Conservation (phyloP, 257 asterid species). For the Forsythia suspensa region DNA sequence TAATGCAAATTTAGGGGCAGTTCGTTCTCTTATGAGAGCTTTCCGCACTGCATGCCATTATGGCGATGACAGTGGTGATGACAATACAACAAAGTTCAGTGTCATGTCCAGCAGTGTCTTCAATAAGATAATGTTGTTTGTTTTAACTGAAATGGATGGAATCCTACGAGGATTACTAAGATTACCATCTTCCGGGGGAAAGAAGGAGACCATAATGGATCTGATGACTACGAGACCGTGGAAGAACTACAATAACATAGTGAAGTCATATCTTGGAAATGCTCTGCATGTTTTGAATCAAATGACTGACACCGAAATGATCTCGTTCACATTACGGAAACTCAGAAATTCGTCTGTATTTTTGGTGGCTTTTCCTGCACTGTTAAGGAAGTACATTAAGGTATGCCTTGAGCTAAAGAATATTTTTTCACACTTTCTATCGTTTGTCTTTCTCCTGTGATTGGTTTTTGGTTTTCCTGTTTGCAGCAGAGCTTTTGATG, state of each 20-base stretch:
- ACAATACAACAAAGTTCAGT: slow-evolving; percentile 54
- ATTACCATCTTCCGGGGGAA: slow-evolving; percentile 71
- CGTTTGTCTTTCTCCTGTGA: not conserved
- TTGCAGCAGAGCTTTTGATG: not conserved
- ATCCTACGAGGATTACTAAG: slow-evolving; percentile 68
- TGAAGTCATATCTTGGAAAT: slow-evolving; percentile 95
- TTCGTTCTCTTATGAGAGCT: slow-evolving; percentile 81
- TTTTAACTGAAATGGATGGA: slow-evolving; percentile 88
- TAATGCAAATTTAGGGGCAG: slow-evolving; percentile 60
- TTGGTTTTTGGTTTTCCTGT: not conserved
- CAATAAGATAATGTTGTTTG: slow-evolving; percentile 84
- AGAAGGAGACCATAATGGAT: slow-evolving; percentile 59
- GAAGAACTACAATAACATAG: slow-evolving; percentile 79
- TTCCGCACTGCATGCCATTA: slow-evolving; percentile 88
- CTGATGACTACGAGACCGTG: slow-evolving; percentile 61
- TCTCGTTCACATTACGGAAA: slow-evolving; percentile 70
- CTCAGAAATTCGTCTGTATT: slow-evolving; percentile 60
- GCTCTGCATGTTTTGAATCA: slow-evolving; percentile 85
- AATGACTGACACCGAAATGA: slow-evolving; percentile 90
- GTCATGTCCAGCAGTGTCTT: slow-evolving; percentile 86
- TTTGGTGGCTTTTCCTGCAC: slow-evolving; percentile 86
- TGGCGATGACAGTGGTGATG: slow-evolving; percentile 81
- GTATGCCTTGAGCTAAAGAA: slow-evolving; percentile 31
- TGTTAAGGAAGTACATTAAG: slow-evolving; percentile 86
- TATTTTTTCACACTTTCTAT: slow-evolving; percentile 5